phyloP scores from a whole-genome alignment of 108 stramenopile genomes.

The Pseudonitzschia multistriata region DNA sequence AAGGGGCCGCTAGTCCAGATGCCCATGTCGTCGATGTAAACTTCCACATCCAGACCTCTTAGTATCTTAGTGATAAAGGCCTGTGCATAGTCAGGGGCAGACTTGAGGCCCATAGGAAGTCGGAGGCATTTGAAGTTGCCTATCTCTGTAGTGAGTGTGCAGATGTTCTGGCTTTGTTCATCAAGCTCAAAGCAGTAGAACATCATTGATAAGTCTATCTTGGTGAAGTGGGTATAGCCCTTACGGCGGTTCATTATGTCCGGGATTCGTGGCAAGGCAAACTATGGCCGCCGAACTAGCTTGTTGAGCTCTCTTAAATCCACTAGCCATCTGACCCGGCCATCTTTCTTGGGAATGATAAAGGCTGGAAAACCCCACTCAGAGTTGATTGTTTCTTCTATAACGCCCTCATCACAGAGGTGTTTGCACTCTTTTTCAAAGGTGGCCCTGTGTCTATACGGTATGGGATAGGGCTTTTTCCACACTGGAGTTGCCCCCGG shows the following conservation, averaged over 20 bases:
- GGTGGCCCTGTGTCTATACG: conserved; percentile 12
- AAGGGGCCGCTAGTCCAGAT: not conserved
- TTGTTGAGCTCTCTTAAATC: not conserved
- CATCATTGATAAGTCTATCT: conserved; percentile 32
- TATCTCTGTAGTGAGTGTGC: conserved; percentile 43
- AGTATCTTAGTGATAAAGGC: conserved; percentile 37
- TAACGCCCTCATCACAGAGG: conserved; percentile 26
- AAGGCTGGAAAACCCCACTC: conserved; percentile 29
- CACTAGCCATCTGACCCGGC: not conserved
- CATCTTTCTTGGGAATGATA: conserved; percentile 44
- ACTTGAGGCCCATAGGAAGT: conserved; percentile 47
- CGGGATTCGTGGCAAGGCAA: conserved; percentile 21
- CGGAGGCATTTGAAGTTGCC: conserved; percentile 40
- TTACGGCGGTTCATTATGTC: conserved; percentile 15
- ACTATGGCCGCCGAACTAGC: not conserved
- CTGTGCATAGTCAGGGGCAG: conserved; percentile 44
- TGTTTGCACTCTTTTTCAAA: conserved; percentile 35
- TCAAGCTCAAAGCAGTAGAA: conserved; percentile 13
- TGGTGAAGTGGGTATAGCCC: conserved; percentile 22
- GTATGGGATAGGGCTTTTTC: not conserved
- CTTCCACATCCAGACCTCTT: not conserved
- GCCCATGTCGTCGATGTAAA: not conserved
- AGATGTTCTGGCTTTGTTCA: conserved; percentile 18
- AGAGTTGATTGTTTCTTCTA: conserved; percentile 1
- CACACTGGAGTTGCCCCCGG: too few relatives aligned